A percentile compares a stretch with the other conserved stretches of the same genome.
phyloP scores from a whole-genome alignment of 805 yeast genomes.

The Spathaspora gorwiae region DNA sequence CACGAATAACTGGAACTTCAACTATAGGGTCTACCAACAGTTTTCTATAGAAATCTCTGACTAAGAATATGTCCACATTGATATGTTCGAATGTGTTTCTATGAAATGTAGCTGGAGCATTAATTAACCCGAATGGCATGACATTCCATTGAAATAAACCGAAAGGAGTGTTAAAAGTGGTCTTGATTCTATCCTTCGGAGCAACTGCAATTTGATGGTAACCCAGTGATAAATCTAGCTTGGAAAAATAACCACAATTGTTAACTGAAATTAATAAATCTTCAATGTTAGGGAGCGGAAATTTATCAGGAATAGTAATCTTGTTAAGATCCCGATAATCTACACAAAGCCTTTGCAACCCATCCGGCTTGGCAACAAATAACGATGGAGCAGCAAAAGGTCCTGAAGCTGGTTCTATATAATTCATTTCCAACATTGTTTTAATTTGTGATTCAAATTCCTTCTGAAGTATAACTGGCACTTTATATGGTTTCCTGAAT shows the following conservation, averaged over 20 bases:
- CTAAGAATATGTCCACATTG: too few species aligned
- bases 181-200: constrained; percentile 8
- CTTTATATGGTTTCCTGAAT: too few species aligned
- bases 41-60: too few species aligned
- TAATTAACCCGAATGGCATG: constrained; percentile 21
- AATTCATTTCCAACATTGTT: too few species aligned
- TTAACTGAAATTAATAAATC: constrained; percentile 6
- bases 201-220: constrained; percentile 12
- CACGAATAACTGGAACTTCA: too few species aligned
- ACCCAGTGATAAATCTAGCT: constrained; percentile 12
- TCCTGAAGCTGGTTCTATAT: too few species aligned
- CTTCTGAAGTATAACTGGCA: too few species aligned
- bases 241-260: constrained; percentile 8
- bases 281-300: constrained; percentile 14
- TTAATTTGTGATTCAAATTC: too few species aligned
- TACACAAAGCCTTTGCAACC: constrained; percentile 7
- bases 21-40: too few species aligned
- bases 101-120: constrained; percentile 23
- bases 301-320: constrained; percentile 8
- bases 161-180: constrained; percentile 14
- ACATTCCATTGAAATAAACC: constrained; percentile 18
- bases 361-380: neutral
- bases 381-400: neutral
- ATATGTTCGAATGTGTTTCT: too few species aligned
- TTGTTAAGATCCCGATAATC: constrained; percentile 13